These are phyloP conservation scores for Naganishia onofrii DNA, from an alignment of 768 basidiomycete species.

Conservation along the genomic window DNA sequence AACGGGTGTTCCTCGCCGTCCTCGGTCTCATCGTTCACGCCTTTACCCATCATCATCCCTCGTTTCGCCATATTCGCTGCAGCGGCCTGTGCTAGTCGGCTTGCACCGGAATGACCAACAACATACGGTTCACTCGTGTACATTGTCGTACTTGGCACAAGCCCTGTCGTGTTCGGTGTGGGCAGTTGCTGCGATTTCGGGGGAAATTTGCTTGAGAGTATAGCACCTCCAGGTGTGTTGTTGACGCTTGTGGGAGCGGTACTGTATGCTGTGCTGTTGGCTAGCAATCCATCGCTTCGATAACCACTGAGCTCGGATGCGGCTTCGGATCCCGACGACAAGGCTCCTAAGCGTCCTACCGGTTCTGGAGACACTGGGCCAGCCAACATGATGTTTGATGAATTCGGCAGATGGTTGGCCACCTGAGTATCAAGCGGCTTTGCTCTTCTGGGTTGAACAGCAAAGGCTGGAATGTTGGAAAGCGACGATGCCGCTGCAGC, in stretches of 20 bases:
- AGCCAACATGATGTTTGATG: not conserved
- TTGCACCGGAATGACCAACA: constrained; percentile 7
- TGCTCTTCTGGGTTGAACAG: not conserved
- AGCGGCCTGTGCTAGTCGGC: constrained; percentile 13
- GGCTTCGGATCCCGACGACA: constrained; percentile 21
- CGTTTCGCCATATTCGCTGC: constrained; percentile 23
- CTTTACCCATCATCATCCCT: constrained; percentile 17
- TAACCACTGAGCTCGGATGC: constrained; percentile 10
- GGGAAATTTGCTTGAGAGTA: constrained; percentile 11
- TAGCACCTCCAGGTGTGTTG: constrained; percentile 12
- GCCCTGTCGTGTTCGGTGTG: not conserved
- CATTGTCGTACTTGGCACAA: not conserved
- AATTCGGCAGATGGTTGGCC: not conserved
- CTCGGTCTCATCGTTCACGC: not conserved
- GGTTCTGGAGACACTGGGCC: constrained; percentile 2
- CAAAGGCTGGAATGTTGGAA: not conserved
- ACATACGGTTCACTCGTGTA: not conserved
- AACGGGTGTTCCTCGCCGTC: constrained; percentile 42
- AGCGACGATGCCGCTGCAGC: not conserved
- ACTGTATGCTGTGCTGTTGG: constrained; percentile 14
- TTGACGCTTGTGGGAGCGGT: constrained; percentile 13
- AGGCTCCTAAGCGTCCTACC: constrained; percentile 5
- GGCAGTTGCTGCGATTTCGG: not conserved
- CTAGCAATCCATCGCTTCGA: constrained; percentile 11
- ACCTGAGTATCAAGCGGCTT: not conserved